Base-by-base conservation (phyloP, 768 basidiomycete species). In the Suillus subluteus region DNA sequence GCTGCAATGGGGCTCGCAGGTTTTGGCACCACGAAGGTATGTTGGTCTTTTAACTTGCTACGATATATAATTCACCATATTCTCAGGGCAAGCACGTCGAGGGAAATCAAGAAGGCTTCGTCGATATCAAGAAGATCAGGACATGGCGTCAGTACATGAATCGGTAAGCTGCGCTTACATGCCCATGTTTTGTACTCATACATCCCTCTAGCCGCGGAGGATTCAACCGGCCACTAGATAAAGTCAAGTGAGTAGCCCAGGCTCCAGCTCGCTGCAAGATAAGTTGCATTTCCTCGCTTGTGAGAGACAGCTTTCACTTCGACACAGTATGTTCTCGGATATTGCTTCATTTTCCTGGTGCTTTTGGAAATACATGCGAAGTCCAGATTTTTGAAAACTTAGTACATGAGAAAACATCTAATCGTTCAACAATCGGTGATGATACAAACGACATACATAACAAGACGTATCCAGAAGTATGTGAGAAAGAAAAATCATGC, bases 71-170 rank as follows among this genome's bases (percentile, higher is more conserved):
- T 65, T 70, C 58, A 41, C 58, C 46, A 58, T 62, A 16, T 59
- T 48, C 55, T 35, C 71, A 95, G 94, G 91, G 91, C 52, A 92
- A 92, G 73, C 86, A 83, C 58, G 92, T 96, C 43, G 82, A 85
- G 44, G 93, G 95, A 30, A 95, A 97, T 67, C 91, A 96, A 78
- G 90, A 91, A 68, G 91, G 90, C 54, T 72, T 67, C 44, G 84
- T 82, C 43, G 78, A 87, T 63, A 78, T 91, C 71, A 95, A 92
- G 84, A 95, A 94, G 80, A 87, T 86, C 65, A 83, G 95, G 67
- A 96, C 94, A 32, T 97, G 95, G 96, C 84, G 95, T 69, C 97
- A 99, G 79, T 99, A 99, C 78, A 99, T 99, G 97, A 98, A 98
- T 77, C 87, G 95, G 88, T 89, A 71, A 58, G 84, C 9, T 68